Evolutionary conservation across 345 rosid species (phyloP), one percentile per base, ranked within the genome.

Genomic region (Hypericum androsaemum): DNA sequence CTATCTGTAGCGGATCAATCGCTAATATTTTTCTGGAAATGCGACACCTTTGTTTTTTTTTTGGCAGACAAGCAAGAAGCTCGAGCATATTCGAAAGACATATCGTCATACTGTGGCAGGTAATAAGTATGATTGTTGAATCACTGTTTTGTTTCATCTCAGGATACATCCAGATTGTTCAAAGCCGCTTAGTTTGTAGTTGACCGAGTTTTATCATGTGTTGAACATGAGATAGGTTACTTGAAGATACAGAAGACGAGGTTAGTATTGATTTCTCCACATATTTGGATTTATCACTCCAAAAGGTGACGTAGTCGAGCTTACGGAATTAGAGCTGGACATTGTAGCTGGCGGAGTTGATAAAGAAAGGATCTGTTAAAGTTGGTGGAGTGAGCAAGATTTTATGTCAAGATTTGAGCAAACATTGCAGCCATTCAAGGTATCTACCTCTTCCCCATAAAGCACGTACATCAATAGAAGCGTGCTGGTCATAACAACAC

Each of bases 51-150:
- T 65, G 73, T 50, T 12, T 52, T 22, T 69, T 49, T 50, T 12
- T 48, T 68, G 41, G 53, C 71, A 92, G 97, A 80, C 70, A 80
- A 88, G 67, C 89, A 81, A 70, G 95, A 92, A 74, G 98, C 98
- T 55, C 76, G 74, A 61, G 86, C 82, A 55, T 77, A 85, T 73
- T 74, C 98, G 39, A 92, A 83, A 64, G 94, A 78, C 44, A 75
- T 92, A 56, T 74, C 98, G 57, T 72, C 94, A 66, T 92, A 83
- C 75, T 92, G 95, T 70, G 97, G 94, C 74, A 81, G 89, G 98
- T 88, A 61, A 75, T 80, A 64, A 37, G 47, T 36, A 39, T 37
- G 37, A 42, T 35, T 55, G 22, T 50, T 56, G 50, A 53, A 15
- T 32, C 2, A 5, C 6, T 17, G 6, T 5, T 56, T 52, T 37